phyloP scores from a whole-genome alignment of 2,329 filamentous ascomycete species.

The Cordyceps cicadae region DNA sequence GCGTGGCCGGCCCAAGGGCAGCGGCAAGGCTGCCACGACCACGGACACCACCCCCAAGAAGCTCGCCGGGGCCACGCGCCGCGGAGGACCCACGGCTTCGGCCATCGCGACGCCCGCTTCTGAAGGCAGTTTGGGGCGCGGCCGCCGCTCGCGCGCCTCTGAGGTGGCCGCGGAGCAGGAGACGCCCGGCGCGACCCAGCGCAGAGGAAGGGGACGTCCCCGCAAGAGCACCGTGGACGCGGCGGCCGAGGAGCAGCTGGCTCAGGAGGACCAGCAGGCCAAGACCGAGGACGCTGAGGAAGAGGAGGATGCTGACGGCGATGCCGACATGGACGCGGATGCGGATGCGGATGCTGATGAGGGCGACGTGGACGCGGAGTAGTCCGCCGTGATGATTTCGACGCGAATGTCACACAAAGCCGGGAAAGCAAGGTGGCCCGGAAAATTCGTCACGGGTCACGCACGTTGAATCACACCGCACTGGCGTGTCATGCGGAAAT shows the following conservation, averaged over 20 bases:
- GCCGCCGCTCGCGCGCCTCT: not conserved
- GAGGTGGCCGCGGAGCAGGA: not conserved
- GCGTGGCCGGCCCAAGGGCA: constrained; percentile 40
- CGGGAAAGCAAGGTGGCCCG: no score
- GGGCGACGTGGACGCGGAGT: not conserved
- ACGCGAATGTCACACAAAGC: not conserved
- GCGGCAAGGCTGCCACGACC: constrained; percentile 18
- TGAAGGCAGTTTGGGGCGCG: not conserved
- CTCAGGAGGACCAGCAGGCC: constrained; percentile 16
- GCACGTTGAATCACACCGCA: not conserved
- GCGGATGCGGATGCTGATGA: not conserved
- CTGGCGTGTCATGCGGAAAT: not conserved
- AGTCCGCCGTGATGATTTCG: not conserved
- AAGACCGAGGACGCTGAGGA: constrained; percentile 16
- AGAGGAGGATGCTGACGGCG: constrained; percentile 16
- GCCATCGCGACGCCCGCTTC: constrained; percentile 21
- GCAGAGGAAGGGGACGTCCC: not conserved
- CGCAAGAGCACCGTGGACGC: constrained; percentile 14
- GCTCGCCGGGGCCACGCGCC: constrained; percentile 14
- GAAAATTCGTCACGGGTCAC: not conserved
- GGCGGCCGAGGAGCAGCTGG: constrained; percentile 18
- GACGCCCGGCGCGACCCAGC: not conserved
- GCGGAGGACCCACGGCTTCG: constrained; percentile 22
- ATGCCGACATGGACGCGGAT: not conserved
- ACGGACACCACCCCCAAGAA: constrained; percentile 5